phyloP scores from a whole-genome alignment of 495 filamentous ascomycete genomes.

The Eremomyces bilateralis region DNA sequence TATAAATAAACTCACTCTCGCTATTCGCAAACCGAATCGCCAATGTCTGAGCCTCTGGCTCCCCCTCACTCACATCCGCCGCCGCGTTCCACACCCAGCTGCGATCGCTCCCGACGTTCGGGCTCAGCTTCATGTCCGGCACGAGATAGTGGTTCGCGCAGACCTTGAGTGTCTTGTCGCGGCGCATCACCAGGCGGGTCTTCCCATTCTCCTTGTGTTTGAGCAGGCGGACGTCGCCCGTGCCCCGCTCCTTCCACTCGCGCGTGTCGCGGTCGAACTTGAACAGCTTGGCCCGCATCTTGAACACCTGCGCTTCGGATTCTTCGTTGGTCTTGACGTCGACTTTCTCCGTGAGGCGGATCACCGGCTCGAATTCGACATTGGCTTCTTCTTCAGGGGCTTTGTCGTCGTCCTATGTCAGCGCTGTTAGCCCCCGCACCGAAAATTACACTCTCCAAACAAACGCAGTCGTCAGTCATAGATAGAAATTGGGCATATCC shows the following conservation, averaged over 20 bases:
- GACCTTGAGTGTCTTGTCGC: slow-evolving; percentile 98
- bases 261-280: slow-evolving; percentile 74
- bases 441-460: too few relatives aligned
- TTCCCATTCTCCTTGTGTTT: slow-evolving; percentile 98
- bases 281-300: slow-evolving; percentile 99
- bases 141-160: slow-evolving; percentile 99
- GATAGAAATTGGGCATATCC: slow-evolving; percentile 4
- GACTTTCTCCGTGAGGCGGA: slow-evolving; percentile 84
- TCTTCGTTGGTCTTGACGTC: slow-evolving; percentile 98
- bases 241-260: slow-evolving; percentile 99
- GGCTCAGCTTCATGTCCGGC: slow-evolving; percentile 94
- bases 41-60: slow-evolving; percentile 86
- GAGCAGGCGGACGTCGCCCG: slow-evolving; percentile 82
- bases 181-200: slow-evolving; percentile 92
- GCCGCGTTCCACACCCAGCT: slow-evolving; percentile 99
- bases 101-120: slow-evolving; percentile 92
- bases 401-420: slow-evolving; percentile 14
- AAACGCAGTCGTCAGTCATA: background rate
- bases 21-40: slow-evolving; percentile 96
- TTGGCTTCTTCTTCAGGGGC: slow-evolving; percentile 49
- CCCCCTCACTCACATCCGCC: slow-evolving; percentile 94
- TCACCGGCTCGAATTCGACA: slow-evolving; percentile 91
- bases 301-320: slow-evolving; percentile 88
- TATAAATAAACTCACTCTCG: slow-evolving; percentile 50
- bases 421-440: too few relatives aligned